Conservation (phyloP, 2,329 filamentous ascomycete genomes). For the Paracorniculantispora psalliotae region DNA sequence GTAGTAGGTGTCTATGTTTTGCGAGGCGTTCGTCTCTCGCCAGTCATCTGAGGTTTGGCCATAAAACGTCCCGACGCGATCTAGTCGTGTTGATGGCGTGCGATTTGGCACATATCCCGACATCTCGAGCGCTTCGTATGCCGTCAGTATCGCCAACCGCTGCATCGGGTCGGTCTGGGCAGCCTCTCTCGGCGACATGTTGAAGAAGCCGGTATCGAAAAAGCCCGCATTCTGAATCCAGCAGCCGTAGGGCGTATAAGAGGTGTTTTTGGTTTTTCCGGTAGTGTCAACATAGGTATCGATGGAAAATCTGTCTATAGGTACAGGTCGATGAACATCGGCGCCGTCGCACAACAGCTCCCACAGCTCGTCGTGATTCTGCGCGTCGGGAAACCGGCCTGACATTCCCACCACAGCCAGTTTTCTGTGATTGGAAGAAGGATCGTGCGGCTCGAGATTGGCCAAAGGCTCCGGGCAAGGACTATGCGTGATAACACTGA, state of each 20-base stretch:
- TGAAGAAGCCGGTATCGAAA: constrained; percentile 73
- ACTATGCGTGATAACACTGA: neutral
- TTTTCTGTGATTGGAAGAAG: constrained; percentile 35
- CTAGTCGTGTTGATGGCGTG: constrained; percentile 57
- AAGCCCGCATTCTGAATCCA: constrained; percentile 59
- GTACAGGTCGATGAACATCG: neutral
- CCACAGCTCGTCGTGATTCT: neutral
- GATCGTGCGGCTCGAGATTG: neutral
- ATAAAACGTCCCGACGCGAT: constrained; percentile 67
- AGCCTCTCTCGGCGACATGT: constrained; percentile 67
- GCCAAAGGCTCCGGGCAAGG: neutral
- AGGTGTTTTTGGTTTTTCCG: too few species aligned
- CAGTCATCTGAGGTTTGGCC: constrained; percentile 73
- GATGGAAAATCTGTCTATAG: too few species aligned
- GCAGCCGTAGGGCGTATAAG: neutral
- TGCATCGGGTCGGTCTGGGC: constrained; percentile 69
- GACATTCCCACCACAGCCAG: constrained; percentile 70
- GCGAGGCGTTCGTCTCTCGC: constrained; percentile 63
- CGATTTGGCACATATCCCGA: constrained; percentile 61
- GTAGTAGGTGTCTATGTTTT: constrained; percentile 60
- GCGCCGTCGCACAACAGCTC: neutral
- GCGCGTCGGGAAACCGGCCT: constrained; percentile 34
- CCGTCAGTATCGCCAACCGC: constrained; percentile 63
- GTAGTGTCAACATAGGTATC: too few species aligned
- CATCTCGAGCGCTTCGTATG: constrained; percentile 70